These are phyloP conservation scores for Pseudocercospora ulei DNA, from an alignment of 2,329 filamentous ascomycete species.

Conservation along the genomic window DNA sequence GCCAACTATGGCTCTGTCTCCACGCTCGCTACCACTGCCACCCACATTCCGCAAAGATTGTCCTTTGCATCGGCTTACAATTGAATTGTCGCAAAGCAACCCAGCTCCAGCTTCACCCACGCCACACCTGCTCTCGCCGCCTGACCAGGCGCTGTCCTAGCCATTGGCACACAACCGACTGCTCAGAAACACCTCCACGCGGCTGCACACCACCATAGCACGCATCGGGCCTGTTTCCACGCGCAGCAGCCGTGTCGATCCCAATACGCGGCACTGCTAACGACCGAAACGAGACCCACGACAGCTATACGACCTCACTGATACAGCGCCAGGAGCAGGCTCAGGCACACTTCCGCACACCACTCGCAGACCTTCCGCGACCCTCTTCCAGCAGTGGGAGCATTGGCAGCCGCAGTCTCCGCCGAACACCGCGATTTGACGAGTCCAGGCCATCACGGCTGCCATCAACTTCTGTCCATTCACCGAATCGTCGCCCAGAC, in stretches of 20 bases:
- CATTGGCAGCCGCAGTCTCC: conserved; percentile 39
- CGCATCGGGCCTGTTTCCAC: conserved; percentile 11
- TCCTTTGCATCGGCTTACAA: not conserved
- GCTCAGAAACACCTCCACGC: not conserved
- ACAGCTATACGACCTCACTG: conserved; percentile 45
- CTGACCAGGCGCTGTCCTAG: conserved; percentile 3
- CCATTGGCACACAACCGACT: conserved; percentile 11
- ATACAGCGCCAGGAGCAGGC: conserved; percentile 43
- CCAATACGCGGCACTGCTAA: conserved; percentile 38
- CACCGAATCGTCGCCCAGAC: conserved; percentile 23
- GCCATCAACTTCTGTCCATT: conserved; percentile 41
- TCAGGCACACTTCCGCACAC: conserved; percentile 26
- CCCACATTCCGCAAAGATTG: not conserved
- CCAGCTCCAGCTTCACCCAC: not conserved
- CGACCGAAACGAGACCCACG: conserved; percentile 48
- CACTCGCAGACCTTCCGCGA: conserved; percentile 35
- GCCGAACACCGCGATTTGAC: conserved; percentile 47
- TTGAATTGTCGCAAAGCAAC: conserved; percentile 3
- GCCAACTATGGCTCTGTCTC: conserved; percentile 8
- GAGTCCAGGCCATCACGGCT: conserved; percentile 36
- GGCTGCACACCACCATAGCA: conserved; percentile 1
- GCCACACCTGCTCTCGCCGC: conserved; percentile 8
- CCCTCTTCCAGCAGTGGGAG: conserved; percentile 48
- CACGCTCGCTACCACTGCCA: conserved; percentile 10
- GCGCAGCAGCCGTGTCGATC: conserved; percentile 38